Evolutionary conservation across 495 filamentous ascomycete genomes (phyloP).

Genomic region (Sporormia fimetaria): DNA sequence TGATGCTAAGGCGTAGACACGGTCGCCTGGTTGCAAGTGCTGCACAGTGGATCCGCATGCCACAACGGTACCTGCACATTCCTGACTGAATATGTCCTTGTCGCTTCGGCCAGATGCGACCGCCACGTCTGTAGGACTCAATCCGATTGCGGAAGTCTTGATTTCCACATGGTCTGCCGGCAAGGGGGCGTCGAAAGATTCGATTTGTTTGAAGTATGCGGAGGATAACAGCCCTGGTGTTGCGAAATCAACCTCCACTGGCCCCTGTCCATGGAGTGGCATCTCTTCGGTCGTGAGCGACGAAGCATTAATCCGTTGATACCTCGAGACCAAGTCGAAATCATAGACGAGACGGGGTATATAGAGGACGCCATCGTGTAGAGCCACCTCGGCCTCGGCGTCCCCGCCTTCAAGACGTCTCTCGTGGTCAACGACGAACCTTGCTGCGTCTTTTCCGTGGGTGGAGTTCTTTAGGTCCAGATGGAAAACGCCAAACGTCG

Average conservation of each 20-base stretch:
- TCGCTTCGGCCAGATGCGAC: conserved; percentile 8
- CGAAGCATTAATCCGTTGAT: background rate
- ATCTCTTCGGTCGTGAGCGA: background rate
- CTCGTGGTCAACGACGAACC: background rate
- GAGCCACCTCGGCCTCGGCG: background rate
- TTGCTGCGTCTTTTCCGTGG: background rate
- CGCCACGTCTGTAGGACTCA: conserved; percentile 20
- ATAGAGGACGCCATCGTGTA: background rate
- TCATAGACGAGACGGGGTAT: background rate
- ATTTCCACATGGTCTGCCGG: conserved; percentile 15
- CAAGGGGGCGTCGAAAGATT: background rate
- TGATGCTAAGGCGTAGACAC: conserved; percentile 27
- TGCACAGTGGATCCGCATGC: conserved; percentile 6
- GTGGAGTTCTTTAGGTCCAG: background rate
- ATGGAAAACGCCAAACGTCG: background rate
- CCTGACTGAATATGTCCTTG: background rate
- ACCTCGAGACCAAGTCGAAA: background rate
- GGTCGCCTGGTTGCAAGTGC: conserved; percentile 30
- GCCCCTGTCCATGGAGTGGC: background rate
- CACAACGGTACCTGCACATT: conserved; percentile 10
- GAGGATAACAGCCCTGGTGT: conserved; percentile 14
- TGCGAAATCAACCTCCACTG: conserved; percentile 4
- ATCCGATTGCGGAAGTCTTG: conserved; percentile 9
- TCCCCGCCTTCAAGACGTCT: background rate
- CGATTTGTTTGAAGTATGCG: conserved; percentile 10